Evolutionary conservation across 163 green algal species (phyloP), one percentile per base, ranked within the genome.

Genomic region (Prototheca stagnorum): DNA sequence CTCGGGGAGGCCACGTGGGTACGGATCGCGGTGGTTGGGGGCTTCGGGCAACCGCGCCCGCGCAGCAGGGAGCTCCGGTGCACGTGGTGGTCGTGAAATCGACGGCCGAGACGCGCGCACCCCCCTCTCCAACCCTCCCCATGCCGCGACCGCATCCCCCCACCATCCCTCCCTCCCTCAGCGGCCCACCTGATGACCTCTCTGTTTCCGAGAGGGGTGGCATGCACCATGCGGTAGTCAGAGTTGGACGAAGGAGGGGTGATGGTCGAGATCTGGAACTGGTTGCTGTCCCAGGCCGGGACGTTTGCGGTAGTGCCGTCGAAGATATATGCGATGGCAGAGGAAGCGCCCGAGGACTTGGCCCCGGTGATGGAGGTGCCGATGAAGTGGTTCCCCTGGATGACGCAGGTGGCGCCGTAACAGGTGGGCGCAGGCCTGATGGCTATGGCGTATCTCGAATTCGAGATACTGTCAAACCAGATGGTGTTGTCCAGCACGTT

Each of bases 401-500:
- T 37, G 31, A 62, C 37, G 46, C 54, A 62, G 12, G 11, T 36
- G 21, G 35, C 27, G 1, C 45, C 19, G 9, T 4, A n/a, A 34
- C 54, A 62, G 40, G 20, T 20, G 2, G 9, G 1, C 14, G 9
- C 25, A 12, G 54, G 39, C 3, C 47, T 39, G n/a, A 48, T 27
- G 16, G 39, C 35, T 12, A 55, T 40, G n/a, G 15, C 54, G 21
- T 28, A 6, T 17, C 35, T 22, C 16, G n/a, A 28, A 41, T 62
- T 62, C 6, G 31, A 47, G 47, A 56, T 56, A 24, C 5, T 50
- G 40, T 56, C 47, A 26, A 62, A 62, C 54, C 54, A 62, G 29
- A 62, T 26, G 6, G 54, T 62, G 54, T 62, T 62, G 54, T 62
- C 54, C 54, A 62, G 47, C 31, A 39, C 39, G 22, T 29, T 47